Base-by-base conservation (phyloP, 1,139 yeast genomes). In the Pneumocystis sp. region DNA sequence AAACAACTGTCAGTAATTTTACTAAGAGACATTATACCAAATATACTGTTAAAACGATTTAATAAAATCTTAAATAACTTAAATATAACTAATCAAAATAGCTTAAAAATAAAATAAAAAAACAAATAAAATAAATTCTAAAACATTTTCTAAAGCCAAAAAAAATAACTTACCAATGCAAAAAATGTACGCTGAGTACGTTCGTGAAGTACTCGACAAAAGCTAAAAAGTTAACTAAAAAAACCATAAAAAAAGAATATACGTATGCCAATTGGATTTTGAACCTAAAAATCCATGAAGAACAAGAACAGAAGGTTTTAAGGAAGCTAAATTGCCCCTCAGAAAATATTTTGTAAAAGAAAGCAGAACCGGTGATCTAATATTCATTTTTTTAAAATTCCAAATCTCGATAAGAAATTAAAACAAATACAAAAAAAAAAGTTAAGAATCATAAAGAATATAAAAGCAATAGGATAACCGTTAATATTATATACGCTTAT, bases 271-370 rank as follows among this genome's bases (percentile, higher is more conserved):
- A 74, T 91, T 93, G 31, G 82, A 72, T 71, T 84, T 87, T 65
- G 87, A 85, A 0, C 98, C 98, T 74, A 93, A 89, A 15, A 93
- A 76, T 0, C 98, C 98, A 75, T 93, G 98, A 59, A 91, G 75
- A 45, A 93, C 83, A 45, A 93, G 75, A 19, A 93, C 76, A 1
- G 97, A 96, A 1, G 78, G 64, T 39, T 45, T 35, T 31, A 57
- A 59, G 19, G 56, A 44, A 19, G n/a, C 31, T 3, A 12, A 19
- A 19, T 19, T 7, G 1, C 25, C 21, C 3, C 5, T n/a, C 21
- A 19, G 15, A 4, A 12, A 1, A 44, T 44, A 44, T 1, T 21
- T 19, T 10, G 10, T 19, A 44, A 44, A 44, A 44, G 29, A 19
- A 21, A 44, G 56, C 21, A 7, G 29, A n/a, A 44, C 25, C 1